These are phyloP conservation scores for Cetradonia linearis DNA, from an alignment of 495 filamentous ascomycete species.

Conservation along the genomic window DNA sequence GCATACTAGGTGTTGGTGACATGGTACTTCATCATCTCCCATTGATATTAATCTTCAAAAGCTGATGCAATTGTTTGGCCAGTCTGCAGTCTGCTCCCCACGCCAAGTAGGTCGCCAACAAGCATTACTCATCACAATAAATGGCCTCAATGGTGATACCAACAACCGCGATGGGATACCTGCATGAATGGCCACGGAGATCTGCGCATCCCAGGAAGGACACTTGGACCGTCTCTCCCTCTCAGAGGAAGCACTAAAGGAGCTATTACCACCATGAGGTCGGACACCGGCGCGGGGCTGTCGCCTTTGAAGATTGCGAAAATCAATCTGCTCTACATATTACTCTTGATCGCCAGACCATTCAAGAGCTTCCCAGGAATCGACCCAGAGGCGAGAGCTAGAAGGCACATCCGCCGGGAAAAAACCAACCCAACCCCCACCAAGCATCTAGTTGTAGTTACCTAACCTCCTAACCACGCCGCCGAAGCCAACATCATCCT, in stretches of 20 bases:
- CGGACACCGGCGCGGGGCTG: background rate
- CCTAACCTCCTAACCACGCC: too few species aligned
- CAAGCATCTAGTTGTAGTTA: conserved; percentile 1
- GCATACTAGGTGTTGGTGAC: background rate
- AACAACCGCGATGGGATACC: background rate
- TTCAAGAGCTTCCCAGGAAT: conserved; percentile 5
- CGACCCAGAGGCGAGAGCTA: too few species aligned
- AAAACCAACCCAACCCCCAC: conserved; percentile 1
- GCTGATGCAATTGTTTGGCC: background rate
- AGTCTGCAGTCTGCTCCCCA: background rate
- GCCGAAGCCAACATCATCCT: conserved; percentile 12
- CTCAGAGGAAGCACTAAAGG: background rate
- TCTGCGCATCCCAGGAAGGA: background rate
- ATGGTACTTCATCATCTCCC: conserved; percentile 9
- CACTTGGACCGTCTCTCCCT: conserved; percentile 6
- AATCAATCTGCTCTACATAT: background rate
- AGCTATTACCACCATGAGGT: conserved; percentile 1
- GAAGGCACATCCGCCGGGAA: conserved; percentile 8
- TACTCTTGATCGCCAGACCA: background rate
- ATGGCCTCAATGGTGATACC: background rate
- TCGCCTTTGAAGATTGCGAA: conserved; percentile 7
- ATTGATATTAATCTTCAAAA: background rate
- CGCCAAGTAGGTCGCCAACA: background rate
- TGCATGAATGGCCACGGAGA: conserved; percentile 8
- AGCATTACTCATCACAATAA: background rate